Percentiles rank a stretch among this genome's conserved stretches.
These are phyloP conservation scores for Monilinia fructigena DNA, from an alignment of 2,329 filamentous ascomycete species.

Conservation along the genomic window DNA sequence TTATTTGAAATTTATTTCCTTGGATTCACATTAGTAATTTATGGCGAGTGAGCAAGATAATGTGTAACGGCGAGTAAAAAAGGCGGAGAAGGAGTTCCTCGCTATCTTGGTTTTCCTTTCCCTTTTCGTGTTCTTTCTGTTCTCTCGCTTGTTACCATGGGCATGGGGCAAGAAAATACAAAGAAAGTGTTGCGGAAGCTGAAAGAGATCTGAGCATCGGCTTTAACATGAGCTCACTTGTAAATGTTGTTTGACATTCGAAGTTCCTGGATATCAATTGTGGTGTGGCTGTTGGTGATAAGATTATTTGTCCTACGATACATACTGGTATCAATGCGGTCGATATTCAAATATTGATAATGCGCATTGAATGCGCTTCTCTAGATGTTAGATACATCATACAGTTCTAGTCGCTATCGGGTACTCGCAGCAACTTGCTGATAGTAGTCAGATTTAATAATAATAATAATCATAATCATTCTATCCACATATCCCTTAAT, in stretches of 20 bases:
- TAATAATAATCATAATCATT: constrained; percentile 21
- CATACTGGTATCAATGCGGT: constrained; percentile 2
- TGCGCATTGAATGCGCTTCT: neutral
- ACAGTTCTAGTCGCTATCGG: neutral
- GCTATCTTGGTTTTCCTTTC: neutral
- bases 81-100: neutral
- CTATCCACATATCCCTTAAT: neutral
- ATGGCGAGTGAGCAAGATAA: neutral
- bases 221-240: constrained; percentile 11
- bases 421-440: constrained; percentile 2
- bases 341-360: constrained; percentile 3
- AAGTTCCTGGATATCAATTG: neutral
- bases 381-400: neutral
- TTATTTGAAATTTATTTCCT: constrained; percentile 13
- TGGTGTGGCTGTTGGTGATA: constrained; percentile 6
- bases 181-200: neutral
- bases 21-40: neutral
- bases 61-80: neutral
- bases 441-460: constrained; percentile 22
- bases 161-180: neutral
- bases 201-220: neutral
- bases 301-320: constrained; percentile 11
- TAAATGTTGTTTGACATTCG: constrained; percentile 9
- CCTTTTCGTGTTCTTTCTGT: neutral
- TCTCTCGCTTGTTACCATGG: neutral